Conservation (phyloP, 2,329 filamentous ascomycete species). For the Scytalidium lignicola region DNA sequence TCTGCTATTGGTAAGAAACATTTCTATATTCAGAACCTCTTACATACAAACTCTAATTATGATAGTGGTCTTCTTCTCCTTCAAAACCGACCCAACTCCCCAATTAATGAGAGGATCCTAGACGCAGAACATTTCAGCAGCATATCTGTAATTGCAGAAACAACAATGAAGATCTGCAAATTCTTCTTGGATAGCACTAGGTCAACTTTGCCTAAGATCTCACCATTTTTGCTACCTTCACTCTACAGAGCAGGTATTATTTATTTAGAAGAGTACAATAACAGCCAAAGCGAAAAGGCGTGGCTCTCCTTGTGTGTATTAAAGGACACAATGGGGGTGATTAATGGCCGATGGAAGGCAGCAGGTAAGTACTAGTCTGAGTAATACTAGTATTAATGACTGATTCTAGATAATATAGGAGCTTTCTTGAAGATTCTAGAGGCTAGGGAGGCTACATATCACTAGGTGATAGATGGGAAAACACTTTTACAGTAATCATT, state of each 20-base stretch:
- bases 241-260: background rate
- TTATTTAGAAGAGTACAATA: background rate
- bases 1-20: background rate
- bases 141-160: background rate
- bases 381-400: background rate
- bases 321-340: background rate
- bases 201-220: background rate
- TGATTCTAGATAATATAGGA: background rate
- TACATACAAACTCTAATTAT: no score
- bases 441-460: background rate
- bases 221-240: background rate
- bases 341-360: background rate
- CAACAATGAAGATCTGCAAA: background rate
- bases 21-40: no score
- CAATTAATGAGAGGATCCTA: background rate
- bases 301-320: background rate
- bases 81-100: background rate
- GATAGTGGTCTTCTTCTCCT: background rate
- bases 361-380: background rate
- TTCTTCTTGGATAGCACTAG: background rate
- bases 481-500: no score
- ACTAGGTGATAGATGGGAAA: no score
- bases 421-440: background rate
- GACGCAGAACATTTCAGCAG: background rate
- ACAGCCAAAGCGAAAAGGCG: background rate